Base-by-base conservation (phyloP, 2,329 filamentous ascomycete species). In the Coleophoma eucalyptorum region DNA sequence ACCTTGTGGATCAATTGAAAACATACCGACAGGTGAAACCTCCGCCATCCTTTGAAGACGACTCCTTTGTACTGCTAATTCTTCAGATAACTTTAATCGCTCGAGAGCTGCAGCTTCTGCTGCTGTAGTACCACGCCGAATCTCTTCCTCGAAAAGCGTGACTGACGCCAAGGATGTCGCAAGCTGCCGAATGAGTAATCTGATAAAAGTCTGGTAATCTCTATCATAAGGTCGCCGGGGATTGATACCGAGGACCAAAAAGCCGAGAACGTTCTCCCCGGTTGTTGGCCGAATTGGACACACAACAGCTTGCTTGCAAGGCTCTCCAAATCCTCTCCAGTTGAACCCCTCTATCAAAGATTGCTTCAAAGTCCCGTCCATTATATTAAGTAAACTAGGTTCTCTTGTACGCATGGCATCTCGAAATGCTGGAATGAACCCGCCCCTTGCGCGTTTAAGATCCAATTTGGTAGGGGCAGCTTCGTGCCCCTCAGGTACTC, bases 121-220 rank as follows among this genome's bases (percentile, higher is more conserved):
- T 2, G 87, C 88, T 59, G 77, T 79, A 62, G 88, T 83, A 0
- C 87, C 86, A 54, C 87, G 78, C 47, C 79, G 79, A 57, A 92
- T 90, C 62, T 93, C 89, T 56, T 91, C 87, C 64, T 92, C 89
- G 51, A 92, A 91, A 2, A 93, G 69, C 0, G 91, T 86, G 0
- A 91, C 88, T 0, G 88, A 92, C 1, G 89, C 89, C 63, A 93
- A 76, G 0, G 88, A 90, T 0, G 88, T 93, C 5, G 85, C 87
- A 2, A 93, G 72, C 63, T 92, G 89, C 26, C 87, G 78, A 41
- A 84, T 84, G 7, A 92, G 69, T 1, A 93, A 75, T 58, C 87
- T 82, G 33, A 92, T 76, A 61, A 92, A 93, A 0, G 92, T 74
- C 54, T 82, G 79, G 62, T 92, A 94, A 57, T 92, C 89, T 26